Percentiles rank a stretch among this genome's conserved stretches.
Conservation (phyloP, 1,139 yeast species). For the Taphrina populina region DNA sequence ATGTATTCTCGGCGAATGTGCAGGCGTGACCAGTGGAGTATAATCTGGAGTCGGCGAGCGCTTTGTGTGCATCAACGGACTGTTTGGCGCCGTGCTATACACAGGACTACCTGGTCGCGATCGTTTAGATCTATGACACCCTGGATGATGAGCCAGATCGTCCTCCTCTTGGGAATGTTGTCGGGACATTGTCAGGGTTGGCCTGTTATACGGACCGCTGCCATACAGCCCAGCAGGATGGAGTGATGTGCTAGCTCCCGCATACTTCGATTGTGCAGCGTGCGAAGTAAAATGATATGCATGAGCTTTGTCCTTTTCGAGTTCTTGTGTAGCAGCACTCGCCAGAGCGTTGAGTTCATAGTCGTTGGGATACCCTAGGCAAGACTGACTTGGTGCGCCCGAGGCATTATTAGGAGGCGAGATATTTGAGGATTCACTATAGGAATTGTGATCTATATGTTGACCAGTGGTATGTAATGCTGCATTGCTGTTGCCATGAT, state of each 20-base stretch:
- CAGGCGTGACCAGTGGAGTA: conserved; percentile 61
- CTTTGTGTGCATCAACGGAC: conserved; percentile 44
- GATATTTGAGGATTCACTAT: conserved; percentile 38
- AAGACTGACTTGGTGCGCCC: conserved; percentile 10
- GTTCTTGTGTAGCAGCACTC: conserved; percentile 77
- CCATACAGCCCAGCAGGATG: too few species aligned
- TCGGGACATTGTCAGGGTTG: conserved; percentile 35
- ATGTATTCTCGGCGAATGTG: conserved; percentile 55
- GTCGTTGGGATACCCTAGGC: conserved; percentile 6
- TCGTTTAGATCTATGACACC: conserved; percentile 52
- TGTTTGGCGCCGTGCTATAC: conserved; percentile 59
- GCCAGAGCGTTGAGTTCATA: conserved; percentile 72
- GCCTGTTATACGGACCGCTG: conserved; percentile 29
- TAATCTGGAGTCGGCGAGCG: conserved; percentile 54
- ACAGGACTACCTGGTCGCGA: conserved; percentile 80
- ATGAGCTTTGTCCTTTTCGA: conserved; percentile 52
- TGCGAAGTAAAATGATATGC: conserved; percentile 19
- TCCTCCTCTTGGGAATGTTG: conserved; percentile 35
- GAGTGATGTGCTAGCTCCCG: too few species aligned
- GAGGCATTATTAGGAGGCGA: conserved; percentile 39
- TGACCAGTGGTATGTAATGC: conserved; percentile 37
- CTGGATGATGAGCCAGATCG: conserved; percentile 20
- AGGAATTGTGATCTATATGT: conserved; percentile 38
- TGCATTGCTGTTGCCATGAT: conserved; percentile 2
- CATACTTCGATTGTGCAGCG: conserved; percentile 29